A percentile compares a stretch with the other conserved stretches of the same genome.
Evolutionary conservation across 1,284 basidiomycete genomes (phyloP).

Genomic region (Tilletiaria anomala): DNA sequence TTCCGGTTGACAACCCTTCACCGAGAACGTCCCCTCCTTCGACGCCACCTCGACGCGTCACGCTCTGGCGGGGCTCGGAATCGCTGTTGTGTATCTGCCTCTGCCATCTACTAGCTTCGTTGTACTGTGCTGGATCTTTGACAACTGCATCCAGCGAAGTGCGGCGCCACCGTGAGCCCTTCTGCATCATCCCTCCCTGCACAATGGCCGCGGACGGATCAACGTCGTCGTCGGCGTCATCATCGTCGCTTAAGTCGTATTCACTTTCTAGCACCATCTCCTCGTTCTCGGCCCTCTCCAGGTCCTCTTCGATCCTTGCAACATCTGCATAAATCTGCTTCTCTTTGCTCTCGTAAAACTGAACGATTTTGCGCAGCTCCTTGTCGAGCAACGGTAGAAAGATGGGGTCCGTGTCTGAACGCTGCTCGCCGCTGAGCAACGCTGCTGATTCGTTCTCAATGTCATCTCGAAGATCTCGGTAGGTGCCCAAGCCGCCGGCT

Average conservation of each 20-base stretch:
- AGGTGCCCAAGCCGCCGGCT: background rate
- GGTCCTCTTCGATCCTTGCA: constrained; percentile 15
- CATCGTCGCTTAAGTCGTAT: constrained; percentile 45
- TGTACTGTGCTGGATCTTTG: constrained; percentile 16
- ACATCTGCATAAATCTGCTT: constrained; percentile 44
- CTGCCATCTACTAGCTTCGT: no score
- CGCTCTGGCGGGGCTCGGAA: constrained; percentile 1
- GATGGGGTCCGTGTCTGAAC: constrained; percentile 21
- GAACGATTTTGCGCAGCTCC: constrained; percentile 66
- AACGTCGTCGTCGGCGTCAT: constrained; percentile 45
- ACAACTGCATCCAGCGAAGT: constrained; percentile 26
- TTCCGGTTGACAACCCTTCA: no score
- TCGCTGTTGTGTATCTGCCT: constrained; percentile 3
- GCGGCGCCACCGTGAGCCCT: constrained; percentile 9
- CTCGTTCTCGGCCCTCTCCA: constrained; percentile 24
- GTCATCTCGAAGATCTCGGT: constrained; percentile 2
- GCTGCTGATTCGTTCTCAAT: constrained; percentile 30
- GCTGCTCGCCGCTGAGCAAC: constrained; percentile 10
- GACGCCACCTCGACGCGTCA: background rate
- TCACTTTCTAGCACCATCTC: constrained; percentile 51
- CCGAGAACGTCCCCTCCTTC: no score
- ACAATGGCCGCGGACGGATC: constrained; percentile 1
- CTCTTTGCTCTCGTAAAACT: constrained; percentile 55
- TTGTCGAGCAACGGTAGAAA: constrained; percentile 53
- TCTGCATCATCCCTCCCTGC: constrained; percentile 5